Conservation (phyloP, 495 filamentous ascomycete species). For the Hypoxylon cercidicola region DNA sequence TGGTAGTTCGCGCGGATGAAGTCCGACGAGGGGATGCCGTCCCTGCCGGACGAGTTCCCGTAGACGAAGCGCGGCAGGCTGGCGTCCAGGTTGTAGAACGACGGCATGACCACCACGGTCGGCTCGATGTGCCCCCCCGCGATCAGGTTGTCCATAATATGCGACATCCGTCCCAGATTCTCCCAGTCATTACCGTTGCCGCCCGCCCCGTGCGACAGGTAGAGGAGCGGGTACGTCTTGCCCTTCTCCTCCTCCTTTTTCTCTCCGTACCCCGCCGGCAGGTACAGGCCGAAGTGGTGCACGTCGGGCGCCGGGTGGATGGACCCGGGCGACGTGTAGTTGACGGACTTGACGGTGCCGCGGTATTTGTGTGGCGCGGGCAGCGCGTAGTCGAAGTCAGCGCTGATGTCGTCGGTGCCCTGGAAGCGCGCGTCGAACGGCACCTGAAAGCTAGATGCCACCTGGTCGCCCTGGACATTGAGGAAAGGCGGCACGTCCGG, state of each 20-base stretch:
- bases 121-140: slow-evolving; percentile 46
- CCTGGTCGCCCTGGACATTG: slow-evolving; percentile 46
- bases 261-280: slow-evolving; percentile 48
- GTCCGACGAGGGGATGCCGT: no score
- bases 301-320: slow-evolving; percentile 47
- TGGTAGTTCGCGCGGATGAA: slow-evolving; percentile 46
- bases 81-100: slow-evolving; percentile 48
- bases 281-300: slow-evolving; percentile 46
- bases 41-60: no score
- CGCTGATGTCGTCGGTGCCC: slow-evolving; percentile 43
- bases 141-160: slow-evolving; percentile 50
- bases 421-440: slow-evolving; percentile 46
- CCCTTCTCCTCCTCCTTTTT: slow-evolving; percentile 14
- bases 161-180: slow-evolving; percentile 46
- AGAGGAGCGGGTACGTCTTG: slow-evolving; percentile 47
- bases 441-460: slow-evolving; percentile 51
- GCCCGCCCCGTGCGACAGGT: slow-evolving; percentile 46
- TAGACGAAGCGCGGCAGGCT: slow-evolving; percentile 39
- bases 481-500: slow-evolving; percentile 46
- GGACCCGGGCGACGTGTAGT: slow-evolving; percentile 49
- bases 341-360: slow-evolving; percentile 43
- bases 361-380: slow-evolving; percentile 33
- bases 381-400: slow-evolving; percentile 49
- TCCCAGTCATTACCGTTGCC: slow-evolving; percentile 48
- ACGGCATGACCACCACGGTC: slow-evolving; percentile 48